These are phyloP conservation scores for Syzygium aromaticum DNA, from an alignment of 345 rosid genomes.

Conservation along the genomic window DNA sequence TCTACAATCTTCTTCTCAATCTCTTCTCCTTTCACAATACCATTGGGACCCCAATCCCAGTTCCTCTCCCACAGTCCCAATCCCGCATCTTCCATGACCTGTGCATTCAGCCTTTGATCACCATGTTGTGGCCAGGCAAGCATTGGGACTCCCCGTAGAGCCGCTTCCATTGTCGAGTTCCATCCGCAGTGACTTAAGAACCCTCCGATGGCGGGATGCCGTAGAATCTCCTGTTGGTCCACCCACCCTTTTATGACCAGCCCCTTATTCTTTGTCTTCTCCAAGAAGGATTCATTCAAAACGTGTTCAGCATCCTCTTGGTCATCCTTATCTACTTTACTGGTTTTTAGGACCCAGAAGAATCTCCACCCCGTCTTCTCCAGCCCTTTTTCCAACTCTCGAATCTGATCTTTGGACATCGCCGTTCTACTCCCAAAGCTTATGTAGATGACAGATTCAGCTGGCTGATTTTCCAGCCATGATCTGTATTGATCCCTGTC, in stretches of 20 bases:
- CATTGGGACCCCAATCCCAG: constrained; percentile 19
- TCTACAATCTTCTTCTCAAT: constrained; percentile 17
- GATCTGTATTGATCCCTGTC: background rate
- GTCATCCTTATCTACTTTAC: constrained; percentile 30
- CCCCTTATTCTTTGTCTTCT: constrained; percentile 9
- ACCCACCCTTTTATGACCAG: constrained; percentile 9
- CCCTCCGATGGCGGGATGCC: constrained; percentile 25
- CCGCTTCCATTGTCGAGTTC: constrained; percentile 34
- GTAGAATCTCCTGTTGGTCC: constrained; percentile 23
- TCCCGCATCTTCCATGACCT: constrained; percentile 13
- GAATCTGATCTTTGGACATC: constrained; percentile 20
- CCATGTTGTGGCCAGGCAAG: constrained; percentile 34
- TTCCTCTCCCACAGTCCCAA: constrained; percentile 15
- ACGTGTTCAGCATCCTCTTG: constrained; percentile 14
- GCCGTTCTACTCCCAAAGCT: constrained; percentile 38
- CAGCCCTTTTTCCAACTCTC: constrained; percentile 12
- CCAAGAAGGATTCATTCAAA: constrained; percentile 16
- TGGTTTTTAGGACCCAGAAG: constrained; percentile 31
- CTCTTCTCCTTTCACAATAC: constrained; percentile 21
- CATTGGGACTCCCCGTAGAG: constrained; percentile 17
- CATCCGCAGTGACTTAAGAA: constrained; percentile 5
- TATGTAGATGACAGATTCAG: constrained; percentile 26
- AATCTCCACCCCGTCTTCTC: constrained; percentile 21
- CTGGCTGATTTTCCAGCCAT: constrained; percentile 32
- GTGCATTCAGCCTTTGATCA: constrained; percentile 31